Conservation (phyloP, 2,329 filamentous ascomycete genomes). For the Colletotrichum sp. region DNA sequence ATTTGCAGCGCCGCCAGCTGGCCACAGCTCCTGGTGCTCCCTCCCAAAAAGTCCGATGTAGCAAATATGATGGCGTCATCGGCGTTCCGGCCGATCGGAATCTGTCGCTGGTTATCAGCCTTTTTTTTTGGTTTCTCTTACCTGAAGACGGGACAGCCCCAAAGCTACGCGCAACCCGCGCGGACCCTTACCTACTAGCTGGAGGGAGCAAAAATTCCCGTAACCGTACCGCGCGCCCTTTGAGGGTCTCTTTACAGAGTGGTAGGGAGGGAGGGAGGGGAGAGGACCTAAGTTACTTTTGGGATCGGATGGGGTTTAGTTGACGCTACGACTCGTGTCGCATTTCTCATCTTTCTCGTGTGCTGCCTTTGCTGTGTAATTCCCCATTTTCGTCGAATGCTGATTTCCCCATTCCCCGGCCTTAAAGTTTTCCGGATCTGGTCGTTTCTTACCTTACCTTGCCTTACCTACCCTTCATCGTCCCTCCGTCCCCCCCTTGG, state of each 20-base stretch:
- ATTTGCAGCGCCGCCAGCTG: not conserved
- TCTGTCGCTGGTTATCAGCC: constrained; percentile 9
- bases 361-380: not conserved
- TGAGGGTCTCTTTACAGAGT: not conserved
- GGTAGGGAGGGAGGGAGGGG: not conserved
- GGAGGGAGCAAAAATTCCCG: not conserved
- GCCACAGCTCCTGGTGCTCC: not conserved
- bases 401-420: not conserved
- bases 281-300: not conserved
- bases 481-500: not conserved
- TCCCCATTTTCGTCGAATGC: not conserved
- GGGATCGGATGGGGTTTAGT: not conserved
- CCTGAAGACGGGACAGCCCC: not conserved
- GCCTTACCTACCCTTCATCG: not conserved
- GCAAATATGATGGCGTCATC: constrained; percentile 18
- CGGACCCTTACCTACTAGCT: not conserved
- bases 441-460: not conserved
- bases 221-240: not conserved
- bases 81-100: constrained; percentile 9
- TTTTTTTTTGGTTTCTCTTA: not conserved
- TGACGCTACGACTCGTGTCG: not conserved
- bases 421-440: not conserved
- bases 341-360: not conserved
- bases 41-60: not conserved
- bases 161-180: not conserved